Evolutionary conservation across 2,329 filamentous ascomycete genomes (phyloP).

Genomic region (Sporothrix dimorphospora): DNA sequence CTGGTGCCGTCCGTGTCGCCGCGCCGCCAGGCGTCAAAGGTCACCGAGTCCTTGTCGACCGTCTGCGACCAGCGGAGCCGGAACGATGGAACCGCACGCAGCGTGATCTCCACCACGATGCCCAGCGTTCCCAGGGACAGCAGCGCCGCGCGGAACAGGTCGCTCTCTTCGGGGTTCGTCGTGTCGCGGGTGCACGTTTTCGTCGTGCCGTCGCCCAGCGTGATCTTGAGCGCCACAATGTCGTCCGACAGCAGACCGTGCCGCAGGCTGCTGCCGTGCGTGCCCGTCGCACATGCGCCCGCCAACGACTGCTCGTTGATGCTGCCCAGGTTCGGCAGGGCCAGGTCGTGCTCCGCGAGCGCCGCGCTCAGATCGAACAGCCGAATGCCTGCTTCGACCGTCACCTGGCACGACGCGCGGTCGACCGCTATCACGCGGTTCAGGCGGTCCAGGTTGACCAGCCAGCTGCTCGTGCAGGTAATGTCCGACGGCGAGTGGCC

Average conservation of each 20-base stretch:
- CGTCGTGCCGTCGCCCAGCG: slow-evolving; percentile 77
- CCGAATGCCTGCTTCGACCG: slow-evolving; percentile 86
- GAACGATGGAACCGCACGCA: slow-evolving; percentile 77
- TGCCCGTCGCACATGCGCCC: slow-evolving; percentile 89
- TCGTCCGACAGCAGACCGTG: slow-evolving; percentile 86
- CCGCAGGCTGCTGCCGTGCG: slow-evolving; percentile 82
- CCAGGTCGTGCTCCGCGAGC: slow-evolving; percentile 75
- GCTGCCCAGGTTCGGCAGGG: slow-evolving; percentile 89
- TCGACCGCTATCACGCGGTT: slow-evolving; percentile 73
- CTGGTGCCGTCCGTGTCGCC: slow-evolving; percentile 70
- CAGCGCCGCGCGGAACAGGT: slow-evolving; percentile 86
- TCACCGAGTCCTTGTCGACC: slow-evolving; percentile 68
- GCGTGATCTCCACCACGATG: slow-evolving; percentile 86
- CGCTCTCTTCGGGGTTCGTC: slow-evolving; percentile 63
- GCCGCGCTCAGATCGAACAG: slow-evolving; percentile 72
- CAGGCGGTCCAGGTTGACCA: slow-evolving; percentile 89
- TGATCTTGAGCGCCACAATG: slow-evolving; percentile 74
- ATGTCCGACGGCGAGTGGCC: slow-evolving; percentile 90
- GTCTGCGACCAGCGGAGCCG: slow-evolving; percentile 87
- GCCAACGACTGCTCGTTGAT: slow-evolving; percentile 94
- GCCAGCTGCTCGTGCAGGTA: slow-evolving; percentile 92
- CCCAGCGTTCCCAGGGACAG: slow-evolving; percentile 88
- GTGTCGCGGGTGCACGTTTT: slow-evolving; percentile 64
- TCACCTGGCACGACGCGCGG: slow-evolving; percentile 62
- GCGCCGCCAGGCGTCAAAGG: slow-evolving; percentile 70